Evolutionary conservation across 805 yeast genomes (phyloP).

Genomic region (Wickerhamiella occidentalis): DNA sequence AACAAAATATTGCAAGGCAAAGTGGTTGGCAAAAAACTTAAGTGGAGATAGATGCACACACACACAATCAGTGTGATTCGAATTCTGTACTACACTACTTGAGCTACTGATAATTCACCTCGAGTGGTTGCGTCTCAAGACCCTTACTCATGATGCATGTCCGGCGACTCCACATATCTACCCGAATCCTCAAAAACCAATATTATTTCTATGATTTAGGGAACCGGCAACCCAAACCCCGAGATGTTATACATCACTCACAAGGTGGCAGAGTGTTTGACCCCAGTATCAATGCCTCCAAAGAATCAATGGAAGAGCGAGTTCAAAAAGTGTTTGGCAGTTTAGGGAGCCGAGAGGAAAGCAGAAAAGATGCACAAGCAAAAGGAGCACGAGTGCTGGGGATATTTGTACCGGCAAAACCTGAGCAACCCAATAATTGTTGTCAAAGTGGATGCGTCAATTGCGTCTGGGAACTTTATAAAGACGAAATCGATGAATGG

Average conservation of each 20-base stretch:
- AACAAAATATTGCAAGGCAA: not conserved
- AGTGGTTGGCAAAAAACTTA: too few species aligned
- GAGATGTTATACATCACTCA: not conserved
- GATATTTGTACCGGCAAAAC: slow-evolving; percentile 65
- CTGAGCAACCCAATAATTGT: slow-evolving; percentile 87
- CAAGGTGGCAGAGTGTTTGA: slow-evolving; percentile 16
- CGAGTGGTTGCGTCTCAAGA: not conserved
- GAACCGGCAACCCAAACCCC: slow-evolving; percentile 10
- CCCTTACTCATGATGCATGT: not conserved
- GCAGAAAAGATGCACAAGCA: slow-evolving; percentile 26
- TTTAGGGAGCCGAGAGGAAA: slow-evolving; percentile 26
- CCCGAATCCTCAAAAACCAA: slow-evolving; percentile 14
- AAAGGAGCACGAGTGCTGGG: slow-evolving; percentile 41
- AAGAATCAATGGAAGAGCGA: slow-evolving; percentile 20
- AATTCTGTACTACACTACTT: too few species aligned
- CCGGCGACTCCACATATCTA: not conserved
- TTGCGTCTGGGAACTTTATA: slow-evolving; percentile 91
- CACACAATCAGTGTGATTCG: too few species aligned
- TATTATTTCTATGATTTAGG: slow-evolving; percentile 16
- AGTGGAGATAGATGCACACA: too few species aligned
- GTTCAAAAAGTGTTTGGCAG: slow-evolving; percentile 26
- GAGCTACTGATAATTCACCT: too few species aligned
- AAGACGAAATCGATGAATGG: slow-evolving; percentile 84
- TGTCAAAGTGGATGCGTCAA: slow-evolving; percentile 96
- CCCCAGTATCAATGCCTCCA: slow-evolving; percentile 15